phyloP scores from a whole-genome alignment of 2,329 filamentous ascomycete species.

The Fusarium odoratissimum region DNA sequence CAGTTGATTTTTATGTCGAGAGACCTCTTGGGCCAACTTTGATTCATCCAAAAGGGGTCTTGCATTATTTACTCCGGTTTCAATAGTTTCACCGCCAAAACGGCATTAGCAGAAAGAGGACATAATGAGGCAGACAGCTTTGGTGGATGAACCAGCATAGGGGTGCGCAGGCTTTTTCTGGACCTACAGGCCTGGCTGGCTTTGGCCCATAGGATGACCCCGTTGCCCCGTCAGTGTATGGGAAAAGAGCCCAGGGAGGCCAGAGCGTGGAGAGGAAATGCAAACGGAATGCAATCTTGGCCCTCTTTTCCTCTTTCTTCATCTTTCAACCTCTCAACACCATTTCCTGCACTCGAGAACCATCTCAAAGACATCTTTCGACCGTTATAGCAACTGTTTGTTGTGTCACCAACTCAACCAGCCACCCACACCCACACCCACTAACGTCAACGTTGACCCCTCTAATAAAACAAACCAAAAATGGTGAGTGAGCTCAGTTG shows the following conservation, averaged over 20 bases:
- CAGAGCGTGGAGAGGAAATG: constrained; percentile 43
- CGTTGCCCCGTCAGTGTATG: constrained; percentile 50
- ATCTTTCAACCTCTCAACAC: constrained; percentile 43
- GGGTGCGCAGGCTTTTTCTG: neutral
- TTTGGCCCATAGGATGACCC: constrained; percentile 30
- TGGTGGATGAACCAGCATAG: accelerated
- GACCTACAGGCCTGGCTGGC: constrained; percentile 15
- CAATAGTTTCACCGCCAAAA: constrained; percentile 40
- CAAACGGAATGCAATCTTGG: constrained; percentile 36
- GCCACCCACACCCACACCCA: constrained; percentile 12
- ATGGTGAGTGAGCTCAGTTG: constrained; percentile 55
- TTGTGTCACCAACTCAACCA: constrained; percentile 29
- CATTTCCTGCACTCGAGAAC: constrained; percentile 14
- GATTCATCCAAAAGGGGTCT: constrained; percentile 24
- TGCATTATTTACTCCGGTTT: constrained; percentile 38
- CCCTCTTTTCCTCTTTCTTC: constrained; percentile 40
- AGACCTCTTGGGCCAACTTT: neutral
- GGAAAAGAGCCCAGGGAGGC: constrained; percentile 40
- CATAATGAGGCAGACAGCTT: constrained; percentile 4
- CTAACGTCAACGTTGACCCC: constrained; percentile 11
- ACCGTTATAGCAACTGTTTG: constrained; percentile 6
- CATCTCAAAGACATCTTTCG: constrained; percentile 18
- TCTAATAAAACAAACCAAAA: constrained; percentile 41
- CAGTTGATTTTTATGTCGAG: constrained; percentile 26
- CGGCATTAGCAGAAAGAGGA: constrained; percentile 18